Evolutionary conservation across 352 stramenopile species (phyloP).

Genomic region (Globisporangium emineosum): DNA sequence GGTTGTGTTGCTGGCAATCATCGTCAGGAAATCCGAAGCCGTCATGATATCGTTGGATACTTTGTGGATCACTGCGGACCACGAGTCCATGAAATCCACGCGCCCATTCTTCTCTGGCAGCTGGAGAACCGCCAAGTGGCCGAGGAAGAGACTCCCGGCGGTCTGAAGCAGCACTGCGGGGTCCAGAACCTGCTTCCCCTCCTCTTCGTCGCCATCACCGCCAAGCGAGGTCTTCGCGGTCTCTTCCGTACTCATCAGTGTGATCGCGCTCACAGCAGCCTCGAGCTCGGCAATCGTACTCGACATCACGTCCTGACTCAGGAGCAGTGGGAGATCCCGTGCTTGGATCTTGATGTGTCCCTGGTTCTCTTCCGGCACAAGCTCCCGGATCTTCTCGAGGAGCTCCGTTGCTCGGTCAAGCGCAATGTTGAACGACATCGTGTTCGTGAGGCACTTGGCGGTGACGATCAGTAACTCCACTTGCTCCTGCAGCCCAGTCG

Average conservation of each 20-base stretch:
- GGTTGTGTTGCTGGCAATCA: constrained; percentile 40
- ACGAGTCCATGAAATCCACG: constrained; percentile 70
- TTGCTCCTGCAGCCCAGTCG: constrained; percentile 43
- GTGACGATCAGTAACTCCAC: constrained; percentile 57
- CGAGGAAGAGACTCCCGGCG: constrained; percentile 49
- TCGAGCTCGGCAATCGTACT: constrained; percentile 18
- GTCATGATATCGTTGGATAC: constrained; percentile 64
- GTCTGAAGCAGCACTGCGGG: constrained; percentile 37
- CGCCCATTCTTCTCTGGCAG: constrained; percentile 50
- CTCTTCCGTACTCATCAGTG: constrained; percentile 56
- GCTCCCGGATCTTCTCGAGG: background rate
- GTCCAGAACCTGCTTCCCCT: constrained; percentile 31
- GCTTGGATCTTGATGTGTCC: constrained; percentile 8
- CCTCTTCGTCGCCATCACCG: constrained; percentile 22
- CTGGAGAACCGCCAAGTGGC: constrained; percentile 47
- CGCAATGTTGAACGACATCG: constrained; percentile 42
- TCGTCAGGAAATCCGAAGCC: constrained; percentile 48
- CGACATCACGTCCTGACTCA: constrained; percentile 24
- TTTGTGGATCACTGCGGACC: constrained; percentile 61
- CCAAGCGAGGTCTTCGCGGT: constrained; percentile 36
- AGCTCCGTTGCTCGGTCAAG: constrained; percentile 17
- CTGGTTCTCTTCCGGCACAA: background rate
- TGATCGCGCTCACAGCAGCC: constrained; percentile 49
- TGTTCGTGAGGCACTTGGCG: constrained; percentile 46
- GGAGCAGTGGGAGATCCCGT: background rate